Evolutionary conservation across 331 rosid genomes (phyloP).

Genomic region (Pyracantha coccinea): DNA sequence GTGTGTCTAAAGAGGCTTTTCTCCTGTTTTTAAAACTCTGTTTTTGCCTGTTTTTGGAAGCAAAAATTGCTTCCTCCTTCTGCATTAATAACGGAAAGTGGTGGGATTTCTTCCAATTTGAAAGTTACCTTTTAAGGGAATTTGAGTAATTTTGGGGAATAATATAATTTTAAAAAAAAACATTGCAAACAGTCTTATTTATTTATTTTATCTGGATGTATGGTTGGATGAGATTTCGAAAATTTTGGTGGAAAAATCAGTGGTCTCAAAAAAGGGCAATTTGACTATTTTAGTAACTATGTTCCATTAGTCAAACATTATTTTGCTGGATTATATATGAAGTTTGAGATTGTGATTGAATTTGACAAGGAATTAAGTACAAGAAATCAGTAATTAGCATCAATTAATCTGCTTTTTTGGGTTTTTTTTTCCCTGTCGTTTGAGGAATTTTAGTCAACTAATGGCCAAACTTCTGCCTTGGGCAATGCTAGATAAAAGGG

Average conservation of each 20-base stretch:
- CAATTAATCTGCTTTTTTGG: background rate
- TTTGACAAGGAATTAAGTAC: background rate
- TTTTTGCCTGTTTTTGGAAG: background rate
- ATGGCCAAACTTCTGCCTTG: too few species aligned
- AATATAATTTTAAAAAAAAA: background rate
- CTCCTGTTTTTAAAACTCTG: conserved; percentile 7
- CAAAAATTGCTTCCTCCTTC: background rate
- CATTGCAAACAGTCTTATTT: background rate
- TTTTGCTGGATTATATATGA: background rate
- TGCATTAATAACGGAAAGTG: background rate
- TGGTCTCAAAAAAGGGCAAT: background rate
- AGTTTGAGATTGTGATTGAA: background rate
- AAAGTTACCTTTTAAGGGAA: background rate
- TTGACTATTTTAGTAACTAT: background rate
- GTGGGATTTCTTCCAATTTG: background rate
- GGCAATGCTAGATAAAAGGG: too few species aligned
- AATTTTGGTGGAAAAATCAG: background rate
- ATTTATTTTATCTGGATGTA: background rate
- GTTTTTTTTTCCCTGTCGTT: too few species aligned
- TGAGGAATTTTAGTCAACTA: too few species aligned
- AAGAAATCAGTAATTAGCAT: background rate
- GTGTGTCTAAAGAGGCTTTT: background rate
- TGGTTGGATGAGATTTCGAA: background rate
- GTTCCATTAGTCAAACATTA: background rate
- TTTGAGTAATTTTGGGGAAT: background rate